Evolutionary conservation across 495 filamentous ascomycete genomes (phyloP).

Genomic region (Bryoglossum gracile): DNA sequence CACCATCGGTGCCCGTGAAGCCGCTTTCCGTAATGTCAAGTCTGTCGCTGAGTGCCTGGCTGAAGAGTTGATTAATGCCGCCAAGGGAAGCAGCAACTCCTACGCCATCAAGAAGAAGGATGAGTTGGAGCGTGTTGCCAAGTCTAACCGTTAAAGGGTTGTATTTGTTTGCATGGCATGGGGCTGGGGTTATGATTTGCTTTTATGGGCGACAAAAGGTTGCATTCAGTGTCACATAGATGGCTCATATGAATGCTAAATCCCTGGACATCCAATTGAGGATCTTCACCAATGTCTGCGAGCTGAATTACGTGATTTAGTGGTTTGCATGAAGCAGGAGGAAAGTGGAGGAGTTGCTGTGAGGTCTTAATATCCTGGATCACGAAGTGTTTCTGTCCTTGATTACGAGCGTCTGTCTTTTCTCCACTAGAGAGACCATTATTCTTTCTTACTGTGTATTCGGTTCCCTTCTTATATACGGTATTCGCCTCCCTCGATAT

Average conservation of each 20-base stretch:
- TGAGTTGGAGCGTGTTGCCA: constrained; percentile 99
- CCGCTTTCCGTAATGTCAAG: constrained; percentile 98
- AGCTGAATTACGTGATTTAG: too few species aligned
- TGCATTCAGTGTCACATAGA: constrained; percentile 27
- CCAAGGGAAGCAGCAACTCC: constrained; percentile 99
- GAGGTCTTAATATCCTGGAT: too few species aligned
- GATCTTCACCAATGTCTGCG: too few species aligned
- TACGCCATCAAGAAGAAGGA: constrained; percentile 99
- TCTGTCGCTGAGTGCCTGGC: constrained; percentile 95
- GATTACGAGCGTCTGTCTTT: too few species aligned
- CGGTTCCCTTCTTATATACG: too few species aligned
- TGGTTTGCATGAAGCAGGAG: too few species aligned
- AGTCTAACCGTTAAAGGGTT: constrained; percentile 88
- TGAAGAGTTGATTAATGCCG: constrained; percentile 99
- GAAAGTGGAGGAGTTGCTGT: too few species aligned
- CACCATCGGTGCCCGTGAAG: constrained; percentile 95
- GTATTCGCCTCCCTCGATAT: too few species aligned
- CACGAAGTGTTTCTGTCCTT: too few species aligned
- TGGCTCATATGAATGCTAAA: constrained; percentile 22
- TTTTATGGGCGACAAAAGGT: constrained; percentile 19
- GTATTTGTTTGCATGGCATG: constrained; percentile 26
- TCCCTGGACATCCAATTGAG: constrained; percentile 5
- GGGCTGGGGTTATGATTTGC: constrained; percentile 27
- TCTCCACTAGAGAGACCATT: too few species aligned
- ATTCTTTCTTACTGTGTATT: too few species aligned